Evolutionary conservation across 495 filamentous ascomycete genomes (phyloP).

Genomic region (Xylaria curta): DNA sequence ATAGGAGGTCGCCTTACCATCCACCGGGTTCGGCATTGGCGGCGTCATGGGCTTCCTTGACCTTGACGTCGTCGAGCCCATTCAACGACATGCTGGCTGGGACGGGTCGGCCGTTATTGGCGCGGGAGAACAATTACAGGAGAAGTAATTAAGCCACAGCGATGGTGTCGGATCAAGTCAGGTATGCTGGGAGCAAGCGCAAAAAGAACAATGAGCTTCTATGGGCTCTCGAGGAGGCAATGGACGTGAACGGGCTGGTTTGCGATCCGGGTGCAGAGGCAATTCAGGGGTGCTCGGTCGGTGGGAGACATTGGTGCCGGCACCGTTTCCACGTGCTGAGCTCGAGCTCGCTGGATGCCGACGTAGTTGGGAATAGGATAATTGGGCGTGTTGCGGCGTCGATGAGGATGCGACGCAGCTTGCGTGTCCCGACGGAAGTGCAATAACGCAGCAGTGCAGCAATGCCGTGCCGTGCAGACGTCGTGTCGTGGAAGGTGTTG

Average conservation of each 20-base stretch:
- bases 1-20: slow-evolving; percentile 70
- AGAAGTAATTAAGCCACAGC: slow-evolving; percentile 7
- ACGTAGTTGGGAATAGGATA: not conserved
- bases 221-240: not conserved
- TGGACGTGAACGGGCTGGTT: slow-evolving; percentile 23
- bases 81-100: slow-evolving; percentile 85
- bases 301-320: slow-evolving; percentile 40
- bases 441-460: not conserved
- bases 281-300: slow-evolving; percentile 37
- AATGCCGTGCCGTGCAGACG: slow-evolving; percentile 1
- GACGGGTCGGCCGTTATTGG: slow-evolving; percentile 20
- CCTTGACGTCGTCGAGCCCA: slow-evolving; percentile 82
- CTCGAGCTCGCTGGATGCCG: not conserved
- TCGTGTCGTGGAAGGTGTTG: not conserved
- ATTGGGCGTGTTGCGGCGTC: not conserved
- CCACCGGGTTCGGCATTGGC: slow-evolving; percentile 85
- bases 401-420: not conserved
- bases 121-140: not conserved
- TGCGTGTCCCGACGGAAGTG: not conserved
- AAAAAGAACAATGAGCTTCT: not conserved
- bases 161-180: not conserved
- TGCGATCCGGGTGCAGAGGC: slow-evolving; percentile 37
- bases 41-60: slow-evolving; percentile 84
- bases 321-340: slow-evolving; percentile 28
- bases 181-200: not conserved